These are phyloP conservation scores for Rhipidocladum racemiflorum DNA, from an alignment of 176 grass and related monocot species.

Conservation along the genomic window DNA sequence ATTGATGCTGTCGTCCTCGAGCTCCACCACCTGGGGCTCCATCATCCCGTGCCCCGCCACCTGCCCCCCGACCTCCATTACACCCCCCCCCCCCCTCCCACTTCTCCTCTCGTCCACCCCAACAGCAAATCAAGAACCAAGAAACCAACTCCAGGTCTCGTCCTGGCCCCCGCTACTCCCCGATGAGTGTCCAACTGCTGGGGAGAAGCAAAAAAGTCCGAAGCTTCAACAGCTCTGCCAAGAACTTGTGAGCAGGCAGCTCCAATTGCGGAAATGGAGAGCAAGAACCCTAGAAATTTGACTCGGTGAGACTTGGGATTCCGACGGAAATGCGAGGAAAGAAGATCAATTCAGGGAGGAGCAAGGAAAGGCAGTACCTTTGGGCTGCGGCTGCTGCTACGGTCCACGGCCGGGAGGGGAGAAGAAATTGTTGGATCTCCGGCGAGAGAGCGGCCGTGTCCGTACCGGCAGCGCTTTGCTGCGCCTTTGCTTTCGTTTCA, in stretches of 20 bases:
- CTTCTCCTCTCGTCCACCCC: not conserved
- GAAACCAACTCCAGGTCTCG: not conserved
- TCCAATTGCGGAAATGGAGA: not conserved
- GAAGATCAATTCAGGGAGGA: not conserved
- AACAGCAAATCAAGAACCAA: constrained; percentile 29
- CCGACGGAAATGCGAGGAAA: not conserved
- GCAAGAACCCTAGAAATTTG: constrained; percentile 31
- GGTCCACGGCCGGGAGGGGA: not conserved
- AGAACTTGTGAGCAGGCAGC: not conserved
- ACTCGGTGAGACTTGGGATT: not conserved
- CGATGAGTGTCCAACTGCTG: not conserved
- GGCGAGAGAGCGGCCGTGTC: not conserved
- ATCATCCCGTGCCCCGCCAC: constrained; percentile 44
- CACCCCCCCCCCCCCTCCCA: not conserved
- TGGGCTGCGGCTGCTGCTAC: not conserved
- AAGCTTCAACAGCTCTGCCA: not conserved
- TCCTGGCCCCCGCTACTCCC: not conserved
- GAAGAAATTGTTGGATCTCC: not conserved
- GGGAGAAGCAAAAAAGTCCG: not conserved
- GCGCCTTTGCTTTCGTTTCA: not conserved
- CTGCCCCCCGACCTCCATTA: constrained; percentile 39
- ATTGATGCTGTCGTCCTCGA: constrained; percentile 97
- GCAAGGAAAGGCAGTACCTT: not conserved
- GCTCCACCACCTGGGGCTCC: constrained; percentile 65
- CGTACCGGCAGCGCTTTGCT: not conserved